Percentiles rank a stretch among this genome's conserved stretches.
Conservation (phyloP, 257 asterid genomes). For the Scutellaria minor region DNA sequence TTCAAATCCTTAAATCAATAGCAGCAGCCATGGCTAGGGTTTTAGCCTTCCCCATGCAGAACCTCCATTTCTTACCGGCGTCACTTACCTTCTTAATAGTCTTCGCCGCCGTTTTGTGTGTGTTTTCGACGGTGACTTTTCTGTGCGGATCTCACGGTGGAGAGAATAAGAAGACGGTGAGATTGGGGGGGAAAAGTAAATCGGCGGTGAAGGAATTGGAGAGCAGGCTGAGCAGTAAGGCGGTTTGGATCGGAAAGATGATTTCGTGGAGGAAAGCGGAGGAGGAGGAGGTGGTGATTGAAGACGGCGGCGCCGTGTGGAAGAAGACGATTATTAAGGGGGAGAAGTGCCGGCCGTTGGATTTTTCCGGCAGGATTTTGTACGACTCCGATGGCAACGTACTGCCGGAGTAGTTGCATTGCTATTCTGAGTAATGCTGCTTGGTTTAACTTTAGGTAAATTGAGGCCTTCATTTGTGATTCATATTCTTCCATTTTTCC, state of each 20-base stretch:
- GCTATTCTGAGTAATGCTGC: background rate
- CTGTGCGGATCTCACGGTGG: conserved; percentile 48
- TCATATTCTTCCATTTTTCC: too few relatives aligned
- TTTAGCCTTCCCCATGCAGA: conserved; percentile 20
- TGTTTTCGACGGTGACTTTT: conserved; percentile 18
- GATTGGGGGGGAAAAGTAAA: conserved; percentile 41
- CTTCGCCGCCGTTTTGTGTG: conserved; percentile 36
- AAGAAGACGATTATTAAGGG: conserved; percentile 69
- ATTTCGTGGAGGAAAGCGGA: conserved; percentile 56
- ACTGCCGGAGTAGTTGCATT: conserved; percentile 37
- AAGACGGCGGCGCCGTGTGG: conserved; percentile 53
- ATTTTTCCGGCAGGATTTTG: conserved; percentile 65
- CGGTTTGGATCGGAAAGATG: conserved; percentile 50
- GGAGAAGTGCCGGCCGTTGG: conserved; percentile 62
- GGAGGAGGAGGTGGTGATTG: conserved; percentile 25
- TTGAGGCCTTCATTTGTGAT: too few relatives aligned
- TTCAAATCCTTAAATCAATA: background rate
- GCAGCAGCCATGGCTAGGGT: conserved; percentile 39
- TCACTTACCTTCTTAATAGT: conserved; percentile 30
- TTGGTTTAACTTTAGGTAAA: too few relatives aligned
- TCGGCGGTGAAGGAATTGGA: background rate
- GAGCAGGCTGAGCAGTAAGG: conserved; percentile 51
- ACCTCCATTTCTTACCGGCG: conserved; percentile 33
- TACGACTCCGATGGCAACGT: conserved; percentile 63
- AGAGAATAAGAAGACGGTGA: conserved; percentile 25